Conservation (phyloP, 108 stramenopile species). For the Thalassiosira profunda region DNA sequence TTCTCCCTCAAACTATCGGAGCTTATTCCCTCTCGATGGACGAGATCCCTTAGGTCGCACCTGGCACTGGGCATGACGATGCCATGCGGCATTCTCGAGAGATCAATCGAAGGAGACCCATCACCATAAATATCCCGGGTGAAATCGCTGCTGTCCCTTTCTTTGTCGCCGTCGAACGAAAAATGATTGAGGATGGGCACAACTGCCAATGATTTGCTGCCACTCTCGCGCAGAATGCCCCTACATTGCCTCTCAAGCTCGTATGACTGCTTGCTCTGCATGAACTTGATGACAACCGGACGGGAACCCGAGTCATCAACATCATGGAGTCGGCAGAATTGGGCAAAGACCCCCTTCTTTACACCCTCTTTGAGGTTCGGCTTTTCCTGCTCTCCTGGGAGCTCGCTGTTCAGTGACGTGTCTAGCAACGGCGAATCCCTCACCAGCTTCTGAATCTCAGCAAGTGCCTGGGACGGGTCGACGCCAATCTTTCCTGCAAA, state of each 20-base stretch:
- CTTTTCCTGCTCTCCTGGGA: too few species aligned
- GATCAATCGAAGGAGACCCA: constrained; percentile 28
- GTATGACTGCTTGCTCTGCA: constrained; percentile 47
- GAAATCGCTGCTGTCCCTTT: too few species aligned
- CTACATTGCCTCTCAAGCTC: constrained; percentile 65
- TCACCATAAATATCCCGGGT: too few species aligned
- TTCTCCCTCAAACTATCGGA: constrained; percentile 24
- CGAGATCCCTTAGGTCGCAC: constrained; percentile 55
- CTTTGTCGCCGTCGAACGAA: constrained; percentile 25
- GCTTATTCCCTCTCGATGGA: constrained; percentile 26
- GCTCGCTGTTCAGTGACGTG: too few species aligned
- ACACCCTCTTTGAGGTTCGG: constrained; percentile 18
- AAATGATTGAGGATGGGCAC: constrained; percentile 47
- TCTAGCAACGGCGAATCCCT: constrained; percentile 9
- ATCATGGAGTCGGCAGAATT: constrained; percentile 33
- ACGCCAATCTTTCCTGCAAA: constrained; percentile 37
- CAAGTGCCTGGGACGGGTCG: constrained; percentile 5
- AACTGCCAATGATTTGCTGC: too few species aligned
- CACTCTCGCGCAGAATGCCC: constrained; percentile 31
- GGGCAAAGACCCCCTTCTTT: constrained; percentile 31
- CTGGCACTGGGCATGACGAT: constrained; percentile 67
- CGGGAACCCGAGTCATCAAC: constrained; percentile 32
- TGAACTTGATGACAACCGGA: constrained; percentile 69
- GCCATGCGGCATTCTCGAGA: too few species aligned
- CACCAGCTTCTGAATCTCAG: constrained; percentile 20